phyloP scores from a whole-genome alignment of 495 filamentous ascomycete species.

The Xanthoparmelia taractica region DNA sequence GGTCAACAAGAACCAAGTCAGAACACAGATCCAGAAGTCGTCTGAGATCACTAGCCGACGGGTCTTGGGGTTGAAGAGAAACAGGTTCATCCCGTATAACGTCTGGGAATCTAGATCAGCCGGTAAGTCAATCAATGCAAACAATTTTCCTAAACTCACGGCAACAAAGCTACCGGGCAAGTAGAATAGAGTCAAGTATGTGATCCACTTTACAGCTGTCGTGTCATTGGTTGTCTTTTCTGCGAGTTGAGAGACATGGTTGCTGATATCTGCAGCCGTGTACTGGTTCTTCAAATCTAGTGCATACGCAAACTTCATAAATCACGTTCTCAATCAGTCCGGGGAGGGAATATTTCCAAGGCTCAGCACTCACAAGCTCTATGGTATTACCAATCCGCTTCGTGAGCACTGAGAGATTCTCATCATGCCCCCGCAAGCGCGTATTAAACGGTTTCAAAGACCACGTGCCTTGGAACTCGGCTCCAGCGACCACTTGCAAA shows the following conservation, averaged over 20 bases:
- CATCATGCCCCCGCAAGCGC: slow-evolving; percentile 8
- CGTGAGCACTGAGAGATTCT: slow-evolving; percentile 10
- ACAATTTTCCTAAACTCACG: slow-evolving; percentile 6
- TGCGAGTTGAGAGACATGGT: slow-evolving; percentile 16
- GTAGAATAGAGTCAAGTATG: slow-evolving; percentile 26
- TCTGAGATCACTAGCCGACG: slow-evolving; percentile 12
- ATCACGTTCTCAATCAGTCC: background rate
- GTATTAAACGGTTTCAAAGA: slow-evolving; percentile 7
- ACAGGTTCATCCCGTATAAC: slow-evolving; percentile 20
- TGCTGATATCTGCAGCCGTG: slow-evolving; percentile 16
- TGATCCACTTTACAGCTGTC: slow-evolving; percentile 24
- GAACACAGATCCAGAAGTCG: slow-evolving; percentile 20
- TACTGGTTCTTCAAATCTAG: slow-evolving; percentile 20
- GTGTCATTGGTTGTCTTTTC: slow-evolving; percentile 24
- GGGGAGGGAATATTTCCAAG: background rate
- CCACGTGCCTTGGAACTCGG: slow-evolving; percentile 7
- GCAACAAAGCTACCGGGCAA: slow-evolving; percentile 25
- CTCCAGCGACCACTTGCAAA: slow-evolving; percentile 1
- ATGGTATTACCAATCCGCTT: slow-evolving; percentile 13
- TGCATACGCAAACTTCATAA: slow-evolving; percentile 15
- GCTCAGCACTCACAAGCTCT: slow-evolving; percentile 10
- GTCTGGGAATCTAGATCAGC: background rate
- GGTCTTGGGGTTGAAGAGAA: slow-evolving; percentile 14
- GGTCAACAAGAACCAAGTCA: slow-evolving; percentile 15
- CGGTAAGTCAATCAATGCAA: background rate